A percentile compares a stretch with the other conserved stretches of the same genome.
Conservation (phyloP, 805 yeast species). For the Starmera quercuum region DNA sequence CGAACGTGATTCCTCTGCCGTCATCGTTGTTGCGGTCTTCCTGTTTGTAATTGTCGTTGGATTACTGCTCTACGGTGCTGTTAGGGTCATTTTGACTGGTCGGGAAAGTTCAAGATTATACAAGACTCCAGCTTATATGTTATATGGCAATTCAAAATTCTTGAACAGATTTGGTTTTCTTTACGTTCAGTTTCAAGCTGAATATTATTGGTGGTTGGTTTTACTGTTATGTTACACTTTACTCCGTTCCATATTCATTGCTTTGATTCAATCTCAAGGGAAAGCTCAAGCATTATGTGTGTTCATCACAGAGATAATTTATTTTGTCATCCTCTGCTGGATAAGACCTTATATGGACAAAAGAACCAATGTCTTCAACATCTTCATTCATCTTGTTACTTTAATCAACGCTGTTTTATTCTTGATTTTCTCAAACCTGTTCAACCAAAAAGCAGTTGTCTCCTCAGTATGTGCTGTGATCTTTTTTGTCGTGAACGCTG, state of each 20-base stretch:
- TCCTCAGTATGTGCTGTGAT: conserved; percentile 89
- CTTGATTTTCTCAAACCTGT: conserved; percentile 79
- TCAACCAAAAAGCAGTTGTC: conserved; percentile 80
- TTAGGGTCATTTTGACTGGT: conserved; percentile 70
- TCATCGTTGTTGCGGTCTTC: conserved; percentile 71
- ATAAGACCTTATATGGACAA: conserved; percentile 90
- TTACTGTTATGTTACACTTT: conserved; percentile 60
- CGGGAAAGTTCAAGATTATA: conserved; percentile 60
- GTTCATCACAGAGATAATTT: conserved; percentile 67
- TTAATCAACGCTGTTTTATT: conserved; percentile 80
- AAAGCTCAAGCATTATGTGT: conserved; percentile 74
- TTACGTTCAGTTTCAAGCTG: conserved; percentile 87
- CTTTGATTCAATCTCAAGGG: conserved; percentile 75
- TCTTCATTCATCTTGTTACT: conserved; percentile 72
- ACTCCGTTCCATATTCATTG: conserved; percentile 75
- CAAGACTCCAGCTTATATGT: conserved; percentile 86
- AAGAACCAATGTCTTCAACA: conserved; percentile 90
- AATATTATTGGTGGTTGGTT: conserved; percentile 73
- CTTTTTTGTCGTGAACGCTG: conserved; percentile 83
- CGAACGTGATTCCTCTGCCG: conserved; percentile 75
- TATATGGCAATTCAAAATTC: conserved; percentile 76
- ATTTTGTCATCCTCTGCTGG: conserved; percentile 58
- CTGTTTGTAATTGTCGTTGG: conserved; percentile 50
- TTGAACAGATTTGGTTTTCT: conserved; percentile 87
- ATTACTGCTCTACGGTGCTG: conserved; percentile 64